A percentile compares a stretch with the other conserved stretches of the same genome.
These are phyloP conservation scores for Hordeum vulgare DNA, from an alignment of 176 grass and related monocot genomes.

Conservation along the genomic window MorexV3_pseudomolecules_assembly NC_058524.1:370547180-370547679, in stretches of 20 bases:
- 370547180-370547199: constrained; percentile 44
- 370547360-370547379: constrained; percentile 99
- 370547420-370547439: background rate
- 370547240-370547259: constrained; percentile 81
- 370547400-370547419: constrained; percentile 25
- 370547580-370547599: constrained; percentile 33
- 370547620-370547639: constrained; percentile 46
- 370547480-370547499: constrained; percentile 50
- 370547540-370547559: constrained; percentile 62
- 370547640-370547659: constrained; percentile 82
- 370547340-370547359: constrained; percentile 95
- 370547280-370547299: constrained; percentile 99
- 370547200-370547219: constrained; percentile 85
- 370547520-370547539: constrained; percentile 24
- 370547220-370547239: constrained; percentile 50
- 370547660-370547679: constrained; percentile 68
- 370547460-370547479: constrained; percentile 87
- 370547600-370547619: constrained; percentile 30
- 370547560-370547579: constrained; percentile 96
- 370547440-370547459: constrained; percentile 58
- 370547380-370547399: constrained; percentile 81
- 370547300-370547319: constrained; percentile 96
- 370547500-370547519: constrained; percentile 39
- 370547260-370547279: constrained; percentile 97
- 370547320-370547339: constrained; percentile 88